Conservation (phyloP, 2,329 filamentous ascomycete genomes). For the Cladophialophora psammophila region DNA sequence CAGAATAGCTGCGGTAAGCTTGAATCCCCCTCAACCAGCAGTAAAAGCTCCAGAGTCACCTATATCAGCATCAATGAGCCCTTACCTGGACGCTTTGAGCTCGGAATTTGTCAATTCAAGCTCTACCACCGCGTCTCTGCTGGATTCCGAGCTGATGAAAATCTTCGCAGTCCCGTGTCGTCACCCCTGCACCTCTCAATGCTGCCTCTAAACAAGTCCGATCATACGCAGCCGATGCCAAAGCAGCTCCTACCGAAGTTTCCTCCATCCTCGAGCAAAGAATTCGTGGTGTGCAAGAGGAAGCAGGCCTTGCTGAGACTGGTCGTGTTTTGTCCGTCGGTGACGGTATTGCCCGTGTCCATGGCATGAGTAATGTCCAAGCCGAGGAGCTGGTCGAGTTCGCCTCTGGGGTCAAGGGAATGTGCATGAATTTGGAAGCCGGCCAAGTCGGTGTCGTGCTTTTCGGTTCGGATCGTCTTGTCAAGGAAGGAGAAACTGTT, state of each 20-base stretch:
- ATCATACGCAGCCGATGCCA: conserved; percentile 89
- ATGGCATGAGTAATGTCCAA: conserved; percentile 99
- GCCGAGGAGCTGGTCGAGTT: conserved; percentile 99
- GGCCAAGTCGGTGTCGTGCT: conserved; percentile 99
- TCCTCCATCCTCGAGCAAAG: conserved; percentile 99
- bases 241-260: conserved; percentile 96
- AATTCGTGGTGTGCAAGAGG: conserved; percentile 98
- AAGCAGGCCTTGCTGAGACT: conserved; percentile 95
- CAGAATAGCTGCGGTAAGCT: conserved; percentile 94
- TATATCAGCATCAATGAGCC: conserved; percentile 49
- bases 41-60: conserved; percentile 49
- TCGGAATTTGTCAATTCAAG: conserved; percentile 8
- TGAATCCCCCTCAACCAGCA: conserved; percentile 52
- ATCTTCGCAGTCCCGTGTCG: conserved; percentile 77
- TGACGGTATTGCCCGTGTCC: conserved; percentile 99
- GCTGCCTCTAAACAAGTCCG: conserved; percentile 75
- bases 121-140: neutral
- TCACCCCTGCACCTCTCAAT: conserved; percentile 78
- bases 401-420: conserved; percentile 99
- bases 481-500: conserved; percentile 99
- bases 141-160: conserved; percentile 46
- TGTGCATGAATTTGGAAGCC: conserved; percentile 99
- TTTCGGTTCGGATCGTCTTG: conserved; percentile 99
- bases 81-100: conserved; percentile 12
- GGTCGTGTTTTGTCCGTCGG: conserved; percentile 98